Base-by-base conservation (phyloP, 306 rosid genomes). In the Sindora glabra region DNA sequence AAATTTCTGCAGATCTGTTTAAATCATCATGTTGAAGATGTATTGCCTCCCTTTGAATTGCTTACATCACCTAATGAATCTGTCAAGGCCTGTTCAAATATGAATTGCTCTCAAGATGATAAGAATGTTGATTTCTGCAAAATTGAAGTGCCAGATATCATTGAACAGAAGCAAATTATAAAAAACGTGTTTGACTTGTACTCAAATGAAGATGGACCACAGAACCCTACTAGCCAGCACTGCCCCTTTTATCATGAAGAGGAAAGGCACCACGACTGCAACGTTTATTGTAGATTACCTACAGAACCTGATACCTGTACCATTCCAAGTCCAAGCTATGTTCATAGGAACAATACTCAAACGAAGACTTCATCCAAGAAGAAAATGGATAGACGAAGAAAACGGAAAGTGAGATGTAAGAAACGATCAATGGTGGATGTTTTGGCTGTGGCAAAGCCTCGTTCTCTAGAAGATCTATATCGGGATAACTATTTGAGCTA, bases 341-440 rank as follows among this genome's bases (percentile, higher is more conserved):
- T 38, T 19, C 26, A 11, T 36, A 17, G 21, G 48, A 50, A 26
- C 24, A 39, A 38, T 56, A 46, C 19, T 52, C 30, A 29, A 34
- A 12, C 42, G 71, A 48, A 23, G 18, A 33, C 24, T 23, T 36
- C 59, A 14, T 29, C 59, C 17, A 70, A 44, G 69, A 38, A 16
- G 50, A 41, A 32, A 42, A 73, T 61, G 64, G 68, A 55, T 26
- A 68, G 62, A 52, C 66, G 72, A 19, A 78, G 55, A 56, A 56
- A 69, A 27, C 42, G 62, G 25, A 70, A 26, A 45, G 79, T 68
- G 47, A 76, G 67, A 72, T 64, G 49, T 24, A 85, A 79, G 85
- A 81, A 74, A 60, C 59, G 80, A 17, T 70, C 74, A 1, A 67
- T 85, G 81, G 78, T 49, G 39, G 81, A 77, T 44, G 74, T 85